Evolutionary conservation across 345 rosid genomes (phyloP).

Genomic region (Eucalyptus marginata): DNA sequence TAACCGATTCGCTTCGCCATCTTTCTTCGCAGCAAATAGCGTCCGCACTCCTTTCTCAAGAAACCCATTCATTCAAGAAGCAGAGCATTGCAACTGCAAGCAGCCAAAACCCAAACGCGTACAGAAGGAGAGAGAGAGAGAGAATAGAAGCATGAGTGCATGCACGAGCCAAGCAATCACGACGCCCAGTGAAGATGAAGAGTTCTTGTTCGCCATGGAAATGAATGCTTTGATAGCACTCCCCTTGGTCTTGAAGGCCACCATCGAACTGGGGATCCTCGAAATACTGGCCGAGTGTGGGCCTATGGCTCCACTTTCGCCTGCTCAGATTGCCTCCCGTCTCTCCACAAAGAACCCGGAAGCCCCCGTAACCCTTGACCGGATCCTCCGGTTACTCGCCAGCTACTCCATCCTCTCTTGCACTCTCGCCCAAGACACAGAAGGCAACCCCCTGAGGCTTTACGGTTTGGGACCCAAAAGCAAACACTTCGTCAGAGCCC

Average conservation of each 20-base stretch:
- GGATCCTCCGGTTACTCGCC: conserved; percentile 32
- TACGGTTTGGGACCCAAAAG: conserved; percentile 22
- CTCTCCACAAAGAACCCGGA: conserved; percentile 24
- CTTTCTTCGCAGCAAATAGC: too few relatives aligned
- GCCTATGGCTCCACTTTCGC: conserved; percentile 12
- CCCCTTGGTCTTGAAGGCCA: too few relatives aligned
- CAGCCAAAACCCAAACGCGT: too few relatives aligned
- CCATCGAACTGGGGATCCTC: too few relatives aligned
- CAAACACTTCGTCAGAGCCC: conserved; percentile 15
- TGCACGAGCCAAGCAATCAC: not conserved
- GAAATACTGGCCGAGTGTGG: too few relatives aligned
- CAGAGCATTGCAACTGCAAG: too few relatives aligned
- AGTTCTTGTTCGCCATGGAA: conserved; percentile 6
- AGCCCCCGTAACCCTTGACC: conserved; percentile 25
- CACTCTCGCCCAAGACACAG: not conserved
- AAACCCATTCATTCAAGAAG: too few relatives aligned
- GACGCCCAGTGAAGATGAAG: not conserved
- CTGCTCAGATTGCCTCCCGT: conserved; percentile 16
- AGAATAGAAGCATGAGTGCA: not conserved
- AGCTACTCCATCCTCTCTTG: conserved; percentile 19
- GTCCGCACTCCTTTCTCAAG: too few relatives aligned
- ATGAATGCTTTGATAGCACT: too few relatives aligned
- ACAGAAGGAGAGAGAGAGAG: too few relatives aligned
- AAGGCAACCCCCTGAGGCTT: conserved; percentile 1
- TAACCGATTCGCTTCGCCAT: too few relatives aligned